Conservation (phyloP, 768 basidiomycete species). For the Gloeophyllum trabeum region DNA sequence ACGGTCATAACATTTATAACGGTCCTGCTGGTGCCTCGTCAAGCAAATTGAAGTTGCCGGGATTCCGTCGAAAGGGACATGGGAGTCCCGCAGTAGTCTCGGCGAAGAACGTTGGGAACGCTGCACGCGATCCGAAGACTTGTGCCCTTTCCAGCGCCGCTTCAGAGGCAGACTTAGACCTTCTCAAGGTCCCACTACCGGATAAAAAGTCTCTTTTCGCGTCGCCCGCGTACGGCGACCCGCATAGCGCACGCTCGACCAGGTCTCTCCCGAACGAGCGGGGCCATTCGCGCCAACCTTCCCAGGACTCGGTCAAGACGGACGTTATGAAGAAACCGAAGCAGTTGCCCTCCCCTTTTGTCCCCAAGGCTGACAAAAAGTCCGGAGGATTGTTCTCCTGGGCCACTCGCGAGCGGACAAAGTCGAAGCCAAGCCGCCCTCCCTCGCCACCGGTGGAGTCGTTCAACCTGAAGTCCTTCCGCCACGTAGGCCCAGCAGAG, state of each 20-base stretch:
- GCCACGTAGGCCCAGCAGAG: slow-evolving; percentile 46
- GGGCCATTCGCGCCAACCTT: slow-evolving; percentile 10
- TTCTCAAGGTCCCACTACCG: slow-evolving; percentile 45
- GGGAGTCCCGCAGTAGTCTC: too few species aligned
- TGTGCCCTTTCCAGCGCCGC: slow-evolving; percentile 15
- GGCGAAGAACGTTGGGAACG: too few species aligned
- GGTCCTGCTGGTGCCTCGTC: slow-evolving; percentile 21
- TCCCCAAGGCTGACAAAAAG: slow-evolving; percentile 20
- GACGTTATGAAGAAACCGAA: slow-evolving; percentile 6
- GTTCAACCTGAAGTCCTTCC: slow-evolving; percentile 68
- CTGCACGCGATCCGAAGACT: slow-evolving; percentile 11
- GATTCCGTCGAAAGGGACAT: neutral
- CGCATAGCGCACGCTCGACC: slow-evolving; percentile 40
- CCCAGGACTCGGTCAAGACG: slow-evolving; percentile 4
- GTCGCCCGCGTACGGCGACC: slow-evolving; percentile 33
- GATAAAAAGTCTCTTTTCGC: slow-evolving; percentile 56
- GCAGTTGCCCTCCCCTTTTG: slow-evolving; percentile 2
- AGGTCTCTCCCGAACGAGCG: slow-evolving; percentile 46
- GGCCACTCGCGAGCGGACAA: slow-evolving; percentile 29
- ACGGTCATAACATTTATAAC: slow-evolving; percentile 1
- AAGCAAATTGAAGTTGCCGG: slow-evolving; percentile 30
- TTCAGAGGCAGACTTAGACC: slow-evolving; percentile 32
- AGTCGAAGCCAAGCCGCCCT: slow-evolving; percentile 20
- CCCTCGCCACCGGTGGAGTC: slow-evolving; percentile 23
- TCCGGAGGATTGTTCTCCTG: slow-evolving; percentile 28